Base-by-base conservation (phyloP, 306 rosid species). In the Cucurbita pepo region DNA sequence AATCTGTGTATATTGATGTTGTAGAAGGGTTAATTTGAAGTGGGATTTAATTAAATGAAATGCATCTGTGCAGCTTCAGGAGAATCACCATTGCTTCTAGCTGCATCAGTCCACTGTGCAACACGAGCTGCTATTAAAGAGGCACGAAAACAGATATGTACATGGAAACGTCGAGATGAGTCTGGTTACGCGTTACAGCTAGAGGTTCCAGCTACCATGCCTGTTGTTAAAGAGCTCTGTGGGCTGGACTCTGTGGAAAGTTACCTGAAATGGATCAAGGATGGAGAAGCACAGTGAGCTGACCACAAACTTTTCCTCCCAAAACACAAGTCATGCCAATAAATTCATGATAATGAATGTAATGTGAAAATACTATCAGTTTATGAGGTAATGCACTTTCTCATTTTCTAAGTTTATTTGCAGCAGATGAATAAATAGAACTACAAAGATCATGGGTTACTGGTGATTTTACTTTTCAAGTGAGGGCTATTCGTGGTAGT, bases 171-270 rank as follows among this genome's bases (percentile, higher is more conserved):
- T 80, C 6, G 40, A 6, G 88, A 81, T 60, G 78, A 38, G 74
- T 21, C 62, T 15, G 76, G 77, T 59, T 63, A 83, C 19, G 51
- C 58, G 54, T 87, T 94, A 83, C 79, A 89, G 36, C 80, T 90
- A 85, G 84, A 75, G 54, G 95, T 91, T 69, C 99, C 99, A 3
- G 99, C 99, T 52, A 89, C 84, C 73, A 80, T 89, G 97, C 89
- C 95, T 43, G 91, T 91, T 76, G 95, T 94, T 36, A 94, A 94
- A 78, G 86, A 82, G 82, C 85, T 83, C 51, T 82, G 85, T 69
- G 97, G 99, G 38, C 85, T 89, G 7, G 86, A 94, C 75, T 30
- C 66, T 71, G 97, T 94, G 44, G 86, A 94, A 77, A 85, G 69
- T 78, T 94, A 85, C 88, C 79, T 94, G 86, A 80, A 90, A 78